A percentile compares a stretch with the other conserved stretches of the same genome.
Conservation (phyloP, 495 filamentous ascomycete species). For the Lasiosphaeria hispida region DNA sequence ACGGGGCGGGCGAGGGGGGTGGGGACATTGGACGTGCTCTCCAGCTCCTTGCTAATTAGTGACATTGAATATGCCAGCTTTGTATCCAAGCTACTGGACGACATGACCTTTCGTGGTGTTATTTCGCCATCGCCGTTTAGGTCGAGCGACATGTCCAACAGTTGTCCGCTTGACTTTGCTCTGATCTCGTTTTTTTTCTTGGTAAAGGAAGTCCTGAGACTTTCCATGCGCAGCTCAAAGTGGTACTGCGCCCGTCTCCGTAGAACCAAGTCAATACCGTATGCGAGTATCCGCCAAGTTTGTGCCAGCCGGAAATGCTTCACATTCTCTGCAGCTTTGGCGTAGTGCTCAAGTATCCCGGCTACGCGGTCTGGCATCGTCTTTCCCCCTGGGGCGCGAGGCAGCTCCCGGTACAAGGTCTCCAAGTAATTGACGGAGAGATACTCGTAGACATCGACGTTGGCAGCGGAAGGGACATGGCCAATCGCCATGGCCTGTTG, state of each 20-base stretch:
- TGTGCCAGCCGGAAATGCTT: slow-evolving; percentile 65
- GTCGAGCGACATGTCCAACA: slow-evolving; percentile 14
- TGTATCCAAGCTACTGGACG: slow-evolving; percentile 25
- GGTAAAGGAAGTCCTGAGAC: slow-evolving; percentile 12
- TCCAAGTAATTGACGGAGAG: slow-evolving; percentile 60
- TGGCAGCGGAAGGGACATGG: slow-evolving; percentile 54
- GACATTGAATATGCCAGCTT: slow-evolving; percentile 31
- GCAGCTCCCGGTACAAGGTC: slow-evolving; percentile 41
- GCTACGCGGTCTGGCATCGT: slow-evolving; percentile 43
- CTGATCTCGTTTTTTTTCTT: slow-evolving; percentile 30
- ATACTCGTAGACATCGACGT: slow-evolving; percentile 54
- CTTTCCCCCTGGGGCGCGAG: slow-evolving; percentile 23
- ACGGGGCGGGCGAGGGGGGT: slow-evolving; percentile 75
- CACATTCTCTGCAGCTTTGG: slow-evolving; percentile 56
- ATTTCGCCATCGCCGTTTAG: slow-evolving; percentile 28
- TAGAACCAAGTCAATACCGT: slow-evolving; percentile 60
- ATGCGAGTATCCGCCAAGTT: slow-evolving; percentile 70
- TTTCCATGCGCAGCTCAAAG: slow-evolving; percentile 40
- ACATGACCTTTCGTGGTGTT: slow-evolving; percentile 37
- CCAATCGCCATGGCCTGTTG: slow-evolving; percentile 64
- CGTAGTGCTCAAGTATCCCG: slow-evolving; percentile 60
- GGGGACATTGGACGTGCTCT: slow-evolving; percentile 73
- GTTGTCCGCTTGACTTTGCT: slow-evolving; percentile 3
- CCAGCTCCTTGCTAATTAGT: slow-evolving; percentile 52
- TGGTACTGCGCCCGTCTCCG: slow-evolving; percentile 57